Conservation (phyloP, 2,329 filamentous ascomycete species). For the Microsporum ferrugineum region DNA sequence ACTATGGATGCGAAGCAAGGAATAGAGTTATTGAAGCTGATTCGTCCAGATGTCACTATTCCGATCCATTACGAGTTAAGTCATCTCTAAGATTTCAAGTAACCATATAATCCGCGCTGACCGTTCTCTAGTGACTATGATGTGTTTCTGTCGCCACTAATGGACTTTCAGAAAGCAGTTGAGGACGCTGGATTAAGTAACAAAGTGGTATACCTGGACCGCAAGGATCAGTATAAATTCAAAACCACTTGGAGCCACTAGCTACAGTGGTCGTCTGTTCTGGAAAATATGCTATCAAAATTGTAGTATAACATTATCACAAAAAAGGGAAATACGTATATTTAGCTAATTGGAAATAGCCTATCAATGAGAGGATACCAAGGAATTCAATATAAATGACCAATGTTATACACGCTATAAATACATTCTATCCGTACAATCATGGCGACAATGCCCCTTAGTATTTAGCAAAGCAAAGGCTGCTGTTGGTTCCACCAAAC, state of each 20-base stretch:
- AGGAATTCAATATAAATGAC: not conserved
- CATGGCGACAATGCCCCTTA: no score
- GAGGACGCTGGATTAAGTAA: constrained; percentile 40
- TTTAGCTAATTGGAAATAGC: not conserved
- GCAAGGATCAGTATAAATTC: constrained; percentile 48
- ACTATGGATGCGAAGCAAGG: constrained; percentile 58
- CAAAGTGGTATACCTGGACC: constrained; percentile 50
- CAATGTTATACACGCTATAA: not conserved
- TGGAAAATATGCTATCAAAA: not conserved
- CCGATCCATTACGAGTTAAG: constrained; percentile 48
- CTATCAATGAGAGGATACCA: not conserved
- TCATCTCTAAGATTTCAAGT: not conserved
- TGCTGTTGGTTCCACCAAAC: constrained; percentile 93
- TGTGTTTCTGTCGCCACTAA: constrained; percentile 48
- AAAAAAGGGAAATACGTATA: not conserved
- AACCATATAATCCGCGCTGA: not conserved
- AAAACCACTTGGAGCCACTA: constrained; percentile 19
- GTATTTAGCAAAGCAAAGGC: constrained; percentile 55
- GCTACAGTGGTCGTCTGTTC: not conserved
- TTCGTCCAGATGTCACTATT: constrained; percentile 51
- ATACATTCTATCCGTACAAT: not conserved
- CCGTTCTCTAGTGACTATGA: constrained; percentile 41
- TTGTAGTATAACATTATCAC: not conserved
- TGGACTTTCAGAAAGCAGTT: constrained; percentile 49
- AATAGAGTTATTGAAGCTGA: constrained; percentile 47